phyloP scores from a whole-genome alignment of 306 rosid species.

The Mimosa bimucronata region DNA sequence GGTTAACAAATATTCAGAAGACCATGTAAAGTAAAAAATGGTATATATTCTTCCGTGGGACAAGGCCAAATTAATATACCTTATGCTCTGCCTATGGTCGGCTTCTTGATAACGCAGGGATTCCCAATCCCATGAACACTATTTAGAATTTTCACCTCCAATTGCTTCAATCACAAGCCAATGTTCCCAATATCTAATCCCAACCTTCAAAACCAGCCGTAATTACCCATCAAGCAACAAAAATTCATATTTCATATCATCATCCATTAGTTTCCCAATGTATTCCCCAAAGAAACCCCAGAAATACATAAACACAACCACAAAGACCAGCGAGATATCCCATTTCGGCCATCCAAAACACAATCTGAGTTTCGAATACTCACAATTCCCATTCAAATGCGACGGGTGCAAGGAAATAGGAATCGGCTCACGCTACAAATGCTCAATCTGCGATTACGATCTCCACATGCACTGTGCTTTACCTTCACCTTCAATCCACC shows the following conservation, averaged over 20 bases:
- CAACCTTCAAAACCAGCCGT: slow-evolving; percentile 4
- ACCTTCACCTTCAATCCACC: slow-evolving; percentile 61
- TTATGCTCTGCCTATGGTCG: slow-evolving; percentile 39
- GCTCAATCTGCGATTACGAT: slow-evolving; percentile 74
- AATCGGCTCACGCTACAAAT: slow-evolving; percentile 82
- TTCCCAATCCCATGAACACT: slow-evolving; percentile 48
- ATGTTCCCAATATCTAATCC: slow-evolving; percentile 20
- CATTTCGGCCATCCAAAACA: slow-evolving; percentile 87
- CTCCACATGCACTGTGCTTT: slow-evolving; percentile 89
- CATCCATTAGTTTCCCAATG: slow-evolving; percentile 23
- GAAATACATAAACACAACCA: slow-evolving; percentile 31
- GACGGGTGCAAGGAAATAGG: slow-evolving; percentile 96
- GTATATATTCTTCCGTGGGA: slow-evolving; percentile 57
- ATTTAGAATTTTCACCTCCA: slow-evolving; percentile 37
- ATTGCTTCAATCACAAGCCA: slow-evolving; percentile 62
- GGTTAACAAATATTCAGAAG: slow-evolving; percentile 17
- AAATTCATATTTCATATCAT: slow-evolving; percentile 13
- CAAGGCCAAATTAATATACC: slow-evolving; percentile 50
- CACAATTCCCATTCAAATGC: slow-evolving; percentile 84
- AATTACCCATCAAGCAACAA: not conserved
- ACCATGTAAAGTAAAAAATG: slow-evolving; percentile 41
- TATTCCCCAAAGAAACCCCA: slow-evolving; percentile 31
- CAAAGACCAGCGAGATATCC: slow-evolving; percentile 69
- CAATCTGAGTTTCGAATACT: slow-evolving; percentile 74
- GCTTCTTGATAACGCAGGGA: slow-evolving; percentile 43